Base-by-base conservation (phyloP, 2,329 filamentous ascomycete species). In the Leptodontidium sp. region DNA sequence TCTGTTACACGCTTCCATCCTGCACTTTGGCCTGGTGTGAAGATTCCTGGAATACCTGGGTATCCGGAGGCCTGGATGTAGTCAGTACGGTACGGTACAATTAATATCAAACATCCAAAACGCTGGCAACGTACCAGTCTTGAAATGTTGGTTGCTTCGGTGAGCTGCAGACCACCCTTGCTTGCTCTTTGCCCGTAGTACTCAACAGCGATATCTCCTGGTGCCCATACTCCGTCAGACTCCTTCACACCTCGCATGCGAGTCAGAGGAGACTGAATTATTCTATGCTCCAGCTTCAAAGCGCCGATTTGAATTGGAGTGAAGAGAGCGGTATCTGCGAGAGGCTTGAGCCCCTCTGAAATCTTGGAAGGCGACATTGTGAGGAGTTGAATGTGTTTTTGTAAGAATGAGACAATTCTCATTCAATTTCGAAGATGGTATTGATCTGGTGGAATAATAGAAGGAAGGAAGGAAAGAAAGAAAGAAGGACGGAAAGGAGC, bases 1-100 rank as follows among this genome's bases (percentile, higher is more conserved):
- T 88, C 84, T 1, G 86, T 88, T 47, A 90, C 81, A 59, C 82
- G 79, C 70, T 84, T 86, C 88, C 88, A 91, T 0, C 81, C 85
- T 2, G 81, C 81, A 64, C 87, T 81, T 73, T 88, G 87, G 26
- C 79, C 81, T 2, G 81, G 77, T 53, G 78, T 85, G 75, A 82
- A 89, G 72, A 90, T 84, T 2, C 86, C 87, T 0, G 88, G 87
- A 1, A 84, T 82, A 65, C 85, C 84, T 29, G 80, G 74, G 72
- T 83, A 84, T 49, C 84, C 83, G 57, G 84, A 83, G 52, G 79
- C 82, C 71, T 81, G 11, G 29, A 17, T 40, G 21, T 58, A 12
- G 32, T 55, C 29, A 55, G 43, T 17, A 53, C 6, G 47, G 40
- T 50, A 32, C 29, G 29, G 26, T 57, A 15, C 26, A 7, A 40